Evolutionary conservation across 495 filamentous ascomycete species (phyloP).

Genomic region (Poronia punctata): DNA sequence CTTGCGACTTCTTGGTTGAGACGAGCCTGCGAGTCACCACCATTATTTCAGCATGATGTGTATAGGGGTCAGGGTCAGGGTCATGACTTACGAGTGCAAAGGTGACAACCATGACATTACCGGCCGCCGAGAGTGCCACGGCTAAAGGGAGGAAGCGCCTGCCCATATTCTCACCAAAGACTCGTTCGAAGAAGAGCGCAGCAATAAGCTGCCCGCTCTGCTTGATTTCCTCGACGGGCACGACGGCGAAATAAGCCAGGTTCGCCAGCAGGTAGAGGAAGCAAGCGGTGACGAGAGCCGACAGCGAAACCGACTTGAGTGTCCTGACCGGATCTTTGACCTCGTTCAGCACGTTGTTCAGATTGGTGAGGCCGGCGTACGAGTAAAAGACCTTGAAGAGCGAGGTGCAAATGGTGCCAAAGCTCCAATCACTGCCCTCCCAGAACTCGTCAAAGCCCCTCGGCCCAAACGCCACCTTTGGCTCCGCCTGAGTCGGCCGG

Average conservation of each 20-base stretch:
- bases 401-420: conserved; percentile 50
- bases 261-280: conserved; percentile 64
- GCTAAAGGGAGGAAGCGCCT: conserved; percentile 53
- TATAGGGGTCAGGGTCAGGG: too few relatives aligned
- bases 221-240: conserved; percentile 63
- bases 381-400: conserved; percentile 71
- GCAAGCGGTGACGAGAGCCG: conserved; percentile 54
- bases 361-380: conserved; percentile 59
- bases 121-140: conserved; percentile 59
- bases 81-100: conserved; percentile 54
- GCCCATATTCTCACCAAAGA: conserved; percentile 55
- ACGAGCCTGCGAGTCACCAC: too few relatives aligned
- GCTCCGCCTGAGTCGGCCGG: conserved; percentile 14
- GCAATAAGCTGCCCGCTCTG: conserved; percentile 60
- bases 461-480: conserved; percentile 1
- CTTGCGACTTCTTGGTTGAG: conserved; percentile 45
- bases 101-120: conserved; percentile 74
- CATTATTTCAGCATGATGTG: too few relatives aligned
- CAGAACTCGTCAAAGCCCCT: conserved; percentile 36
- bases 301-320: conserved; percentile 54
- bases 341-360: conserved; percentile 73
- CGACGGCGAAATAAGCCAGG: conserved; percentile 60
- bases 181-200: conserved; percentile 59
- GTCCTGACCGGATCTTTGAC: conserved; percentile 64
- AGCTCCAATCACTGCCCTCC: conserved; percentile 50